These are phyloP conservation scores for Kokia cookei DNA, from an alignment of 441 rosid species.

Conservation along the genomic window DNA sequence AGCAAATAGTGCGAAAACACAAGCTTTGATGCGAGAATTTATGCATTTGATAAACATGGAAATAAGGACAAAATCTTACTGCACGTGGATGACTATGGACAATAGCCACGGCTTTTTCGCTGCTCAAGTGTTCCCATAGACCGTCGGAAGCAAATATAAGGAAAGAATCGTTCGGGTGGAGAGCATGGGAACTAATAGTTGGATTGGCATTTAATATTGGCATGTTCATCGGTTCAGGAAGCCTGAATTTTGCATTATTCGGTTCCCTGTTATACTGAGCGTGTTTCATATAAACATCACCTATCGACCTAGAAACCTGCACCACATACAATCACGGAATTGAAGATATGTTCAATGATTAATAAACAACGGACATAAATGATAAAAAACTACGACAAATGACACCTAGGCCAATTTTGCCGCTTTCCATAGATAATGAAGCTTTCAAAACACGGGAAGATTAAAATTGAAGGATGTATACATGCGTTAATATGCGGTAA, in stretches of 20 bases:
- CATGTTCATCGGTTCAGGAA: conserved; percentile 68
- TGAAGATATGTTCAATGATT: neutral
- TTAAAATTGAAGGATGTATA: no score
- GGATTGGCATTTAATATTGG: conserved; percentile 77
- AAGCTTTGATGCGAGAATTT: neutral
- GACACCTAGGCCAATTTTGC: neutral
- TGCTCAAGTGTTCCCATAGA: conserved; percentile 88
- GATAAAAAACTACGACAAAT: neutral
- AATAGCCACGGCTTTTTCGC: conserved; percentile 81
- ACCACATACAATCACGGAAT: conserved; percentile 11
- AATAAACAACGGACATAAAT: neutral
- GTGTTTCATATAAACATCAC: conserved; percentile 81
- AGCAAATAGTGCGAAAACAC: neutral
- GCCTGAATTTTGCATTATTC: conserved; percentile 56
- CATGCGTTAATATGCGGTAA: no score
- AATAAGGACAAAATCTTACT: conserved; percentile 40
- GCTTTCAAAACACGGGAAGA: no score
- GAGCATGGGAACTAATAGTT: conserved; percentile 47
- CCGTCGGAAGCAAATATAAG: conserved; percentile 95
- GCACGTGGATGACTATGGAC: conserved; percentile 64
- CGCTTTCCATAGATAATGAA: no score
- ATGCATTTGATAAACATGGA: neutral
- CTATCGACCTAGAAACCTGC: conserved; percentile 85
- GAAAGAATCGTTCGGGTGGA: conserved; percentile 77
- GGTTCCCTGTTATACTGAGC: conserved; percentile 56